Evolutionary conservation across 495 filamentous ascomycete genomes (phyloP), one percentile per base, ranked within the genome.

Genomic region (Tuber brumale): DNA sequence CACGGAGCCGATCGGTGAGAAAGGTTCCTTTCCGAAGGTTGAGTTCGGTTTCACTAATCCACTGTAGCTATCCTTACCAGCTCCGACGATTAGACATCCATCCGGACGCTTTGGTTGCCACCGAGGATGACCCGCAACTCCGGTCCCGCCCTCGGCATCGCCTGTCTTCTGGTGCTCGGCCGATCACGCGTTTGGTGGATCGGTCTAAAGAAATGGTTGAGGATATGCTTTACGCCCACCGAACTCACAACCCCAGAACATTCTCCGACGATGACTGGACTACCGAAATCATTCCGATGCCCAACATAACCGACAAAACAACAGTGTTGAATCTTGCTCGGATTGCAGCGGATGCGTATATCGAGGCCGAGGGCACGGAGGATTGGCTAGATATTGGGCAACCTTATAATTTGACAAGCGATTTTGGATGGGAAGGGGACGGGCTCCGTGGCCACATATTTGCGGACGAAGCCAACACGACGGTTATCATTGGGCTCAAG

Each of bases 401-500:
- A 19, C 88, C 87, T 2, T 97, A 94, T 85, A 97, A 98, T 83
- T 89, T 92, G 74, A 93, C 93, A 8, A 85, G 83, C 46, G 88
- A 89, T 80, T 99, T 99, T 86, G 95, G 95, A 31, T 99, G 95
- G 95, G 88, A 94, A 83, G 85, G 84, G 27, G 94, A 98, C 84
- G 94, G 94, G 21, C 87, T 99, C 10, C 88, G 96, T 76, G 95
- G 95, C 1, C 96, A 99, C 82, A 90, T 99, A 44, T 99, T 94
- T 84, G 90, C 91, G 18, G 93, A 97, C 80, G 87, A 94, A 81
- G 89, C 84, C 43, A 97, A 98, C 83, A 88, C 87, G 43, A 98
- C 95, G 3, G 87, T 99, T 73, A 89, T 98, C 46, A 93, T 99
- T 71, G 94, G 93, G 3, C 85, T 99, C 44, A 99, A 99, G 84